Evolutionary conservation across 2,329 filamentous ascomycete genomes (phyloP).

Genomic region (Blumeria graminis): DNA sequence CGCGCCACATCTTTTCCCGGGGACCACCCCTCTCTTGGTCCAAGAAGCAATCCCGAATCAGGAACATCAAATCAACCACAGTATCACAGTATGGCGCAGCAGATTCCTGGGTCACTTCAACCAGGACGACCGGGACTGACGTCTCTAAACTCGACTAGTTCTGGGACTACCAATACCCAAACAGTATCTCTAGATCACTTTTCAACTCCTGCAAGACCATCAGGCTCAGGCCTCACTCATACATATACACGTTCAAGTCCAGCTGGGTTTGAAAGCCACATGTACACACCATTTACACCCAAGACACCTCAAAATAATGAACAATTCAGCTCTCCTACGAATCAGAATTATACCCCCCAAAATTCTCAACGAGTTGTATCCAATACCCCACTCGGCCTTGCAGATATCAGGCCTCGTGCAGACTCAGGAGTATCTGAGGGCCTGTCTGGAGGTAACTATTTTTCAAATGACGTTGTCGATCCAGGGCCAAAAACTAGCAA

Average conservation of each 20-base stretch:
- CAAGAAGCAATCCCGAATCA: too few species aligned
- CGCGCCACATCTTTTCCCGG: too few species aligned
- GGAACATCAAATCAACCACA: conserved; percentile 12
- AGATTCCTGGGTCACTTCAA: conserved; percentile 36
- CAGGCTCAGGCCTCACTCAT: conserved; percentile 40
- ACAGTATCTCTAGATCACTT: conserved; percentile 30
- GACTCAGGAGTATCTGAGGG: conserved; percentile 61
- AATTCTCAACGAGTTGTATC: conserved; percentile 39
- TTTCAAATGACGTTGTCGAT: conserved; percentile 41
- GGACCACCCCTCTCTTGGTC: too few species aligned
- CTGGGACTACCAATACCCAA: conserved; percentile 30
- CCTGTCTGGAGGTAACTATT: conserved; percentile 30
- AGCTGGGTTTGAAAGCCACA: conserved; percentile 26
- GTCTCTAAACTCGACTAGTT: conserved; percentile 30
- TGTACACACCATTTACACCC: conserved; percentile 32
- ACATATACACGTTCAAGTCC: conserved; percentile 72
- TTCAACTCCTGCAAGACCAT: conserved; percentile 39
- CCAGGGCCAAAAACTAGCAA: conserved; percentile 57
- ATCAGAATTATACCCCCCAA: conserved; percentile 28
- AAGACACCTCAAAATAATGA: conserved; percentile 32
- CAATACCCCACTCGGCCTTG: conserved; percentile 73
- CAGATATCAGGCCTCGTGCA: conserved; percentile 71
- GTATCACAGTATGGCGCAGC: conserved; percentile 19
- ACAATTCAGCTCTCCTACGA: conserved; percentile 39
- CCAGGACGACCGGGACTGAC: conserved; percentile 28